Base-by-base conservation (phyloP, 225 moss, liverwort and hornwort species). In the Rhytidiadelphus loreus region DNA sequence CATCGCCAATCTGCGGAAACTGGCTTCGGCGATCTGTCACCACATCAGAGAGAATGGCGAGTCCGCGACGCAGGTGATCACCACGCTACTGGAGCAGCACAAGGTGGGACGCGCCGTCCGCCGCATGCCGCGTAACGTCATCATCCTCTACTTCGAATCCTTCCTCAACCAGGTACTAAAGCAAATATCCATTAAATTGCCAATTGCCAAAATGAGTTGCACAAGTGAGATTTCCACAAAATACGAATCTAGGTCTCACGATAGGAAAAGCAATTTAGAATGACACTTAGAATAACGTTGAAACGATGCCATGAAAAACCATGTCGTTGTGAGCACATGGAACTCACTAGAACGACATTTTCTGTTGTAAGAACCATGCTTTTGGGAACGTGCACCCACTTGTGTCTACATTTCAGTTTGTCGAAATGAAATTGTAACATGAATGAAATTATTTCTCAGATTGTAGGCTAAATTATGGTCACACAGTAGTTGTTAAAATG, bases 101-200 rank as follows among this genome's bases (percentile, higher is more conserved):
- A 91, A 94, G 73, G 92, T 91, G n/a, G 91, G 89, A 32, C 88
- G 91, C 41, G 43, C 63, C 75, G 78, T 94, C 32, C 79, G 59
- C 41, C 92, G 90, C 66, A 92, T 94, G 92, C 90, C 92, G 13
- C 92, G 91, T 30, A 92, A 87, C 81, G 90, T 91, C 28, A 90
- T 92, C 66, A 90, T 90, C 80, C 87, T 94, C 73, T 94, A 92
- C 91, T 94, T 94, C 63, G 94, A 92, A 55, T 89, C 92, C 16
- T 94, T 94, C 59, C 92, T 94, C 56, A 94, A 91, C 85, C 92
- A 94, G 72, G 88, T 87, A 61, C 32, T 21, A 14, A 17, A 41
- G 44, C 68, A 30, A 56, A 44, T 58, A 61, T 28, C 17, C 80
- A 52, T 55, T 12, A 14, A 21, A 55, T 52, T 65, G 33, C 37